Evolutionary conservation across 1,139 yeast genomes (phyloP).

Genomic region (Kodamaea anthophila): DNA sequence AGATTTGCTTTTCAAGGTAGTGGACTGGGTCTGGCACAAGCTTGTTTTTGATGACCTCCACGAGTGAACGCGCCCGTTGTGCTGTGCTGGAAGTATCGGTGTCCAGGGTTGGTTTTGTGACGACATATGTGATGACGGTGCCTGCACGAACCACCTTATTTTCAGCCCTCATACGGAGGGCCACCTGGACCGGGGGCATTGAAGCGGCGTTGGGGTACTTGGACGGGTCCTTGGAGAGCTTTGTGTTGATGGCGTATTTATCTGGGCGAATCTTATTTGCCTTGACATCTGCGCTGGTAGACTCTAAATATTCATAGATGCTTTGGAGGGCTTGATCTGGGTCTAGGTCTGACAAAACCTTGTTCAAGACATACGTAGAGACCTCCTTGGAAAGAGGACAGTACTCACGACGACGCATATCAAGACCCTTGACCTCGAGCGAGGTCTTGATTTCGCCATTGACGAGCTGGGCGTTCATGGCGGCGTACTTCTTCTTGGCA

Average conservation of each 20-base stretch:
- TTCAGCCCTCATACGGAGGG: conserved; percentile 65
- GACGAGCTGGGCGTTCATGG: conserved; percentile 55
- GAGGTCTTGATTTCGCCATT: conserved; percentile 41
- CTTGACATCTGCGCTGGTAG: conserved; percentile 51
- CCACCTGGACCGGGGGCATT: conserved; percentile 94
- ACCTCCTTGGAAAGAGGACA: conserved; percentile 89
- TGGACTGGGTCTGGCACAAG: conserved; percentile 69
- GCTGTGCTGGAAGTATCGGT: conserved; percentile 44
- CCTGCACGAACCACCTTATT: conserved; percentile 89
- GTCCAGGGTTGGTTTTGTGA: conserved; percentile 41
- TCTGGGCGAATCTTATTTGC: conserved; percentile 56
- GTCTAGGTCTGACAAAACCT: conserved; percentile 66
- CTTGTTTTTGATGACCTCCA: conserved; percentile 56
- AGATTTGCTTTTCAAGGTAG: conserved; percentile 82
- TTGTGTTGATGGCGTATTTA: conserved; percentile 69
- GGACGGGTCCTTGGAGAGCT: conserved; percentile 66
- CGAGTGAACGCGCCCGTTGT: conserved; percentile 74
- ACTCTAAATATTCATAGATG: conserved; percentile 68
- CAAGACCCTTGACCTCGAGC: conserved; percentile 92
- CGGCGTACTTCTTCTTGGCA: conserved; percentile 98
- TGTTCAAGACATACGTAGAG: conserved; percentile 67
- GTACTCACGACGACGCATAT: conserved; percentile 94
- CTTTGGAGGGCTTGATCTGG: conserved; percentile 72
- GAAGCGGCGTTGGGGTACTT: conserved; percentile 71
- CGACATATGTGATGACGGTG: conserved; percentile 82